phyloP scores from a whole-genome alignment of 2,329 filamentous ascomycete genomes.

The Trichoderma brevicompactum region DNA sequence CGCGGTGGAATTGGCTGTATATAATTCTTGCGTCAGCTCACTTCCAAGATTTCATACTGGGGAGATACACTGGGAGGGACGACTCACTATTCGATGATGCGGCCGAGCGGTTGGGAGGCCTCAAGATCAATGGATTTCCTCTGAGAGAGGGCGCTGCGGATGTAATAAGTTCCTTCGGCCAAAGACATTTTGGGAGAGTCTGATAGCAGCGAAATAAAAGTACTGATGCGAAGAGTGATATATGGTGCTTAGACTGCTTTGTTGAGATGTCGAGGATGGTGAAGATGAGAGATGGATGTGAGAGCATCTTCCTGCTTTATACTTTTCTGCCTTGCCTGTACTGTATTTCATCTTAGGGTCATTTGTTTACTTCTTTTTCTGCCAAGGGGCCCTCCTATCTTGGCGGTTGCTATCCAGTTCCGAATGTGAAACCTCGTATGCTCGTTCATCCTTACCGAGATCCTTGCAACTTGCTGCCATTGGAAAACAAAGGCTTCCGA shows the following conservation, averaged over 20 bases:
- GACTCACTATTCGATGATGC: slow-evolving; percentile 16
- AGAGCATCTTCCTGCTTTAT: not conserved
- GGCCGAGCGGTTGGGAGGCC: not conserved
- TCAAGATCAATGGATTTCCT: slow-evolving; percentile 17
- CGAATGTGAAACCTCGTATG: not conserved
- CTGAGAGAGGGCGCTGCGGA: not conserved
- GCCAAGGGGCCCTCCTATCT: not conserved
- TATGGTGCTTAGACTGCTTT: not conserved
- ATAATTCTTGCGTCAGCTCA: not conserved
- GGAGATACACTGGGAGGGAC: not conserved
- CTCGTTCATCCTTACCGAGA: not conserved
- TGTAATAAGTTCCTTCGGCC: slow-evolving; percentile 2
- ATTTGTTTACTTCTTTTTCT: not conserved
- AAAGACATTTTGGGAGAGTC: slow-evolving; percentile 15
- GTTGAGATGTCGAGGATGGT: not conserved
- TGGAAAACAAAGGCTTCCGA: not conserved
- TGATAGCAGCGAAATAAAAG: no score
- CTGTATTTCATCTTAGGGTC: not conserved
- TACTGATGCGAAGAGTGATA: not conserved
- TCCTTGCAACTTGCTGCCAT: not conserved
- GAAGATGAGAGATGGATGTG: not conserved
- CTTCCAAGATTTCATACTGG: not conserved
- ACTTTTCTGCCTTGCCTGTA: not conserved
- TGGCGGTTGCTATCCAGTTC: not conserved
- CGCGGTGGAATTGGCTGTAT: not conserved